Evolutionary conservation across 2,329 filamentous ascomycete genomes (phyloP).

Genomic region (Dryadomyces quercus-mongolicae): DNA sequence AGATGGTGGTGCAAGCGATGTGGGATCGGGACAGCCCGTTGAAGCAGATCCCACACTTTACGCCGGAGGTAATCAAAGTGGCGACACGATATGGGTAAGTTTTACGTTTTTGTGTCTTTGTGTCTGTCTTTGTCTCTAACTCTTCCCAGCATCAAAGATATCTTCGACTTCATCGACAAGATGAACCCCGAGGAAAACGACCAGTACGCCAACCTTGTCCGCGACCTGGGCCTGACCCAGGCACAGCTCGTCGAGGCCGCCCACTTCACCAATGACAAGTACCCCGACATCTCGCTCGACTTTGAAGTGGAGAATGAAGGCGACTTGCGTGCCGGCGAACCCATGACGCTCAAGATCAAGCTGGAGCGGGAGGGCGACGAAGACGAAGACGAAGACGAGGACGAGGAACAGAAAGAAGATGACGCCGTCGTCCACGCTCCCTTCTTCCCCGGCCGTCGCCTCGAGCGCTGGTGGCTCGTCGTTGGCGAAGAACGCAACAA

Average conservation of each 20-base stretch:
- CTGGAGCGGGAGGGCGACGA: slow-evolving; percentile 75
- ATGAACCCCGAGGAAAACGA: slow-evolving; percentile 94
- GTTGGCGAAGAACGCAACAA: slow-evolving; percentile 86
- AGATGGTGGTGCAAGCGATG: slow-evolving; percentile 98
- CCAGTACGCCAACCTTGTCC: slow-evolving; percentile 65
- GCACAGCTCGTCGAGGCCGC: slow-evolving; percentile 80
- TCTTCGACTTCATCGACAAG: slow-evolving; percentile 96
- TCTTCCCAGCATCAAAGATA: slow-evolving; percentile 62
- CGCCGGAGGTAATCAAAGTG: slow-evolving; percentile 67
- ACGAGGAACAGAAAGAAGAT: slow-evolving; percentile 51
- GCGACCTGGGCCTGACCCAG: slow-evolving; percentile 67
- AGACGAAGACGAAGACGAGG: slow-evolving; percentile 48
- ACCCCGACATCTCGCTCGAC: slow-evolving; percentile 87
- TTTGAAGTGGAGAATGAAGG: slow-evolving; percentile 77
- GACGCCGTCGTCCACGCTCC: slow-evolving; percentile 85
- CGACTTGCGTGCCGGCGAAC: slow-evolving; percentile 65
- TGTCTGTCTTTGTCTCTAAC: slow-evolving; percentile 18
- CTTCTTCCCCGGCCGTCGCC: slow-evolving; percentile 84
- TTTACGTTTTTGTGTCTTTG: not conserved
- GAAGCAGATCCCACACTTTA: slow-evolving; percentile 96
- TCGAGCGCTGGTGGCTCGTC: slow-evolving; percentile 98
- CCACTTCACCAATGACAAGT: slow-evolving; percentile 89
- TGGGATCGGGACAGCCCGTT: slow-evolving; percentile 96
- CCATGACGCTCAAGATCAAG: slow-evolving; percentile 71
- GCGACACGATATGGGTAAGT: slow-evolving; percentile 67